Evolutionary conservation across 441 rosid species (phyloP).

Genomic region (Manihot esculenta): DNA sequence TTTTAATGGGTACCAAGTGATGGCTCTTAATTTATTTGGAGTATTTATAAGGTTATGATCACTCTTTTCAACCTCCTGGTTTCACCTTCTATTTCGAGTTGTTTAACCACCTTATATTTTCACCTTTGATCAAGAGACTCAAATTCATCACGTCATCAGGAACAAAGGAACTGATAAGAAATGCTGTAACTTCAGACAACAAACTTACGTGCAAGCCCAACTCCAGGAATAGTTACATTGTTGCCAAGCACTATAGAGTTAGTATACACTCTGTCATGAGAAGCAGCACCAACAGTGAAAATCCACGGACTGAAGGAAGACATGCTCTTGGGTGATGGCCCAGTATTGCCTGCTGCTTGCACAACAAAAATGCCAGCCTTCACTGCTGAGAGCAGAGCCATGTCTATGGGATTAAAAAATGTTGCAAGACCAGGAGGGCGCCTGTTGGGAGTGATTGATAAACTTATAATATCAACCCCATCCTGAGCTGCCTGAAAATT

Average conservation of each 20-base stretch:
- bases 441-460: conserved; percentile 92
- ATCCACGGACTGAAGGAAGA: conserved; percentile 99
- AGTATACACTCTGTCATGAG: conserved; percentile 76
- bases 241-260: conserved; percentile 80
- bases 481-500: conserved; percentile 94
- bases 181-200: neutral
- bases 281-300: conserved; percentile 88
- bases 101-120: neutral
- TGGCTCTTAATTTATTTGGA: neutral
- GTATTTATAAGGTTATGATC: neutral
- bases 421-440: conserved; percentile 95
- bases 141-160: neutral
- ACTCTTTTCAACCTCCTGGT: neutral
- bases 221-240: conserved; percentile 71
- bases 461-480: conserved; percentile 90
- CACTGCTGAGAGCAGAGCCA: conserved; percentile 88
- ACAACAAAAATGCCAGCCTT: conserved; percentile 91
- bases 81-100: neutral
- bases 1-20: neutral
- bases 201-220: conserved; percentile 90
- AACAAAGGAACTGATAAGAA: neutral
- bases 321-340: conserved; percentile 92
- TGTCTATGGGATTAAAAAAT: conserved; percentile 92
- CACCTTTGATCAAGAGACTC: neutral
- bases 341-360: conserved; percentile 98